Evolutionary conservation across 106 monocot genomes (phyloP).

Genomic region (Dendrobium officinale): DNA sequence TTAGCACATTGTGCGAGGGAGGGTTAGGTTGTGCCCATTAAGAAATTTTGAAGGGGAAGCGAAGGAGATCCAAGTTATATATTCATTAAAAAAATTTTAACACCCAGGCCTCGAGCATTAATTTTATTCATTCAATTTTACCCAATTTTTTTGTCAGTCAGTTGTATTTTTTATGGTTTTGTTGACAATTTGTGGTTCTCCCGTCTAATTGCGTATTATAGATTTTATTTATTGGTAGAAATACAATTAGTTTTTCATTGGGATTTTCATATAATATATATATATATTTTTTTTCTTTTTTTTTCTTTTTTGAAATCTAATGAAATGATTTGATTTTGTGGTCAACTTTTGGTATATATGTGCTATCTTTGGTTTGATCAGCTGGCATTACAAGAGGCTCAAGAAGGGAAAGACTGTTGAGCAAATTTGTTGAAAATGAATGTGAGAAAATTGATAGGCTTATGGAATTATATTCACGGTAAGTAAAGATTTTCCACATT

Average conservation of each 20-base stretch:
- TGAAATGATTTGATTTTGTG: neutral
- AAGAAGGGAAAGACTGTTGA: conserved; percentile 82
- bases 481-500: neutral
- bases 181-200: too few relatives aligned
- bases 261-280: too few relatives aligned
- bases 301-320: neutral
- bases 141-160: neutral
- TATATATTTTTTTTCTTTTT: too few relatives aligned
- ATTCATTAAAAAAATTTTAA: neutral
- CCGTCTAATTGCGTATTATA: too few relatives aligned
- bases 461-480: conserved; percentile 92
- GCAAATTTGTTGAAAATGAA: conserved; percentile 98
- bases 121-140: neutral
- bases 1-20: too few relatives aligned
- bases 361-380: conserved; percentile 16
- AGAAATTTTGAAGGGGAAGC: too few relatives aligned
- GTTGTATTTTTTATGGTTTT: too few relatives aligned
- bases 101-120: neutral
- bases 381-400: conserved; percentile 83
- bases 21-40: too few relatives aligned
- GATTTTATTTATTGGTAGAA: too few relatives aligned
- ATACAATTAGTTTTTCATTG: too few relatives aligned
- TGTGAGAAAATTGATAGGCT: conserved; percentile 96
- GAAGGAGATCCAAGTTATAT: too few relatives aligned
- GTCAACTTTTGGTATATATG: neutral